Evolutionary conservation across 2,329 filamentous ascomycete species (phyloP).

Genomic region (Aspergillus cejpii): DNA sequence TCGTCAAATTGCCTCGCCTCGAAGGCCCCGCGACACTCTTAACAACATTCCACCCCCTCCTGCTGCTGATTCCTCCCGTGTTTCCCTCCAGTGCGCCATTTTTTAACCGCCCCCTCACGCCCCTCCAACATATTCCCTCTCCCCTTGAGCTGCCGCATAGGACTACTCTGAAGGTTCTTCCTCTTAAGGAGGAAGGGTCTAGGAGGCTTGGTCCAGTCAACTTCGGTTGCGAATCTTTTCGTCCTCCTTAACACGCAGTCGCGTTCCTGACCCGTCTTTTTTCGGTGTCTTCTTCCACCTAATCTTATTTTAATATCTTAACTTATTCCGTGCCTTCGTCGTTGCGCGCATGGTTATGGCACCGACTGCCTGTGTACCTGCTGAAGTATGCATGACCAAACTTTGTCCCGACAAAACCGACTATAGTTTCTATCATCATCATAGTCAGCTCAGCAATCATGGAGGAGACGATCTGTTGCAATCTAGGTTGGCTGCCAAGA

Average conservation of each 20-base stretch:
- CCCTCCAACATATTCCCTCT: constrained; percentile 49
- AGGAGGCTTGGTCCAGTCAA: constrained; percentile 92
- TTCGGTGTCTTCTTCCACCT: constrained; percentile 13
- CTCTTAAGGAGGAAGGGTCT: constrained; percentile 99
- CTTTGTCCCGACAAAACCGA: constrained; percentile 29
- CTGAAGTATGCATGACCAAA: constrained; percentile 39
- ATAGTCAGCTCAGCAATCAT: constrained; percentile 37
- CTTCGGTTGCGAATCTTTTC: constrained; percentile 85
- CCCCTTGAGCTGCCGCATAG: constrained; percentile 98
- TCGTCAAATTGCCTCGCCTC: constrained; percentile 42
- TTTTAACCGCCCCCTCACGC: constrained; percentile 29
- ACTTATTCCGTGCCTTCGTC: constrained; percentile 25
- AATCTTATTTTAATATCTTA: constrained; percentile 16
- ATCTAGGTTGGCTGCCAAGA: constrained; percentile 55
- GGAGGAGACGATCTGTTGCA: constrained; percentile 40
- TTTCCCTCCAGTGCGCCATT: constrained; percentile 34
- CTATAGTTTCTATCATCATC: constrained; percentile 23
- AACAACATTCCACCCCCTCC: constrained; percentile 45
- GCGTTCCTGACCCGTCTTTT: constrained; percentile 16
- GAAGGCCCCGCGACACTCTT: constrained; percentile 42
- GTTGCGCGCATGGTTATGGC: constrained; percentile 57
- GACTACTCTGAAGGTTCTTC: constrained; percentile 96
- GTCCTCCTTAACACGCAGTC: constrained; percentile 75
- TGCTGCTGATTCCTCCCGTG: constrained; percentile 27
- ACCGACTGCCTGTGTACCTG: constrained; percentile 58